phyloP scores from a whole-genome alignment of 768 basidiomycete species.

The Trametes cingulata region DNA sequence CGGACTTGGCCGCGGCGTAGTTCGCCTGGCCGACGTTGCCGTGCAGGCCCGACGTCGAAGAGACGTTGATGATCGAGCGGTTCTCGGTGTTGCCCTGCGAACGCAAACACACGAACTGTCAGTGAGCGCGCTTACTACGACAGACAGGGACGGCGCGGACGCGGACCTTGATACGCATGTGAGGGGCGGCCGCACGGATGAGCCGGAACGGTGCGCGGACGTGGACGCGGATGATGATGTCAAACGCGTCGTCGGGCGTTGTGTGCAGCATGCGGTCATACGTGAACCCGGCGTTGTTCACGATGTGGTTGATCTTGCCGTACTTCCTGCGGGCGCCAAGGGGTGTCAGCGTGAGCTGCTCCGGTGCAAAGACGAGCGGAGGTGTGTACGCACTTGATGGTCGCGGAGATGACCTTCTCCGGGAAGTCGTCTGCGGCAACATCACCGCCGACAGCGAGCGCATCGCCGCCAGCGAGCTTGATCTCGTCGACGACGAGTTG shows the following conservation, averaged over 20 bases:
- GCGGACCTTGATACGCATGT: conserved; percentile 73
- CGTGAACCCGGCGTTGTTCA: conserved; percentile 84
- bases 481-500: conserved; percentile 71
- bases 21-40: conserved; percentile 87
- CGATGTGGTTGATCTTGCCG: conserved; percentile 84
- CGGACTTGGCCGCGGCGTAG: conserved; percentile 79
- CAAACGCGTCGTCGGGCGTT: conserved; percentile 78
- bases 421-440: conserved; percentile 85
- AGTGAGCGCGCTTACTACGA: not conserved
- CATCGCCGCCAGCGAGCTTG: conserved; percentile 69
- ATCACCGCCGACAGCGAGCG: conserved; percentile 74
- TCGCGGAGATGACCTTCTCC: conserved; percentile 72
- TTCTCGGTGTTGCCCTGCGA: conserved; percentile 57
- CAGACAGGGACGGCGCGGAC: not conserved
- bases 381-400: conserved; percentile 58
- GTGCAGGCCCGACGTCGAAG: conserved; percentile 80
- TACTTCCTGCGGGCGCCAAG: conserved; percentile 54
- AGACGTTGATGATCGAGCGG: conserved; percentile 79
- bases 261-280: conserved; percentile 89
- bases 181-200: conserved; percentile 80
- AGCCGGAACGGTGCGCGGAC: conserved; percentile 86
- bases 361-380: not conserved
- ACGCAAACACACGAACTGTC: not conserved
- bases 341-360: not conserved
- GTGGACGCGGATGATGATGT: conserved; percentile 82